Percentiles rank a stretch among this genome's conserved stretches.
Evolutionary conservation across 192 early-diverging fungal species (phyloP).

Genomic region (Allomyces arbusculus): DNA sequence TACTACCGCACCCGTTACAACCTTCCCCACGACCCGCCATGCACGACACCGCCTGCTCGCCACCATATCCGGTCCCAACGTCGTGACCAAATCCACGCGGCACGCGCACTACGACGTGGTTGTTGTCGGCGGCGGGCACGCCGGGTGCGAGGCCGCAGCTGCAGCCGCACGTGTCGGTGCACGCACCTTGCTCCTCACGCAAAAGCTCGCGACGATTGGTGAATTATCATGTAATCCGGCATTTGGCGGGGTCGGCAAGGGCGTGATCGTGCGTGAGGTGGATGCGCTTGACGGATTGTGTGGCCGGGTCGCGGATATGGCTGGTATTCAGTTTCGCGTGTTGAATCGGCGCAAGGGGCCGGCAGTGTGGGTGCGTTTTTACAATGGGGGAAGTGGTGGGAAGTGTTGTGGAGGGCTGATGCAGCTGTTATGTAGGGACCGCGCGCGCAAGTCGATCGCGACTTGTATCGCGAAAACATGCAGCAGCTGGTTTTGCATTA

Average conservation of each 20-base stretch:
- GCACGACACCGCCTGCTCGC: too few relatives aligned
- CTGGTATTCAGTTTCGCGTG: conserved; percentile 64
- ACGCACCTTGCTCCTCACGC: conserved; percentile 48
- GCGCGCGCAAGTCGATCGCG: conserved; percentile 60
- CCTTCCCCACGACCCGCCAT: too few relatives aligned
- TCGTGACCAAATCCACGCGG: too few relatives aligned
- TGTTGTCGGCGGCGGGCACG: conserved; percentile 68
- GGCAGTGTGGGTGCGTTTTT: conserved; percentile 39
- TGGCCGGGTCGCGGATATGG: conserved; percentile 48
- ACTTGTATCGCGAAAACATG: conserved; percentile 55
- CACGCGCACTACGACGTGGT: conserved; percentile 34
- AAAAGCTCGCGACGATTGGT: conserved; percentile 53
- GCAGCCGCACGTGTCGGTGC: conserved; percentile 57
- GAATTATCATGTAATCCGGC: conserved; percentile 81
- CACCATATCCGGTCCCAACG: too few relatives aligned
- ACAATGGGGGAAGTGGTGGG: too few relatives aligned
- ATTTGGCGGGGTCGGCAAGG: conserved; percentile 68
- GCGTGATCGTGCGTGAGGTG: conserved; percentile 54
- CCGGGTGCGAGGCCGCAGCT: conserved; percentile 59
- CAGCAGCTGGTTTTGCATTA: conserved; percentile 36
- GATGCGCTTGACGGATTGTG: conserved; percentile 73
- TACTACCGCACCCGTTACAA: too few relatives aligned
- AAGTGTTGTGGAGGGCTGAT: not conserved
- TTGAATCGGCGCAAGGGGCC: conserved; percentile 63
- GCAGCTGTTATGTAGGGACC: conserved; percentile 25